Base-by-base conservation (phyloP, 2,329 filamentous ascomycete genomes). In the Chaetomium sp. region DNA sequence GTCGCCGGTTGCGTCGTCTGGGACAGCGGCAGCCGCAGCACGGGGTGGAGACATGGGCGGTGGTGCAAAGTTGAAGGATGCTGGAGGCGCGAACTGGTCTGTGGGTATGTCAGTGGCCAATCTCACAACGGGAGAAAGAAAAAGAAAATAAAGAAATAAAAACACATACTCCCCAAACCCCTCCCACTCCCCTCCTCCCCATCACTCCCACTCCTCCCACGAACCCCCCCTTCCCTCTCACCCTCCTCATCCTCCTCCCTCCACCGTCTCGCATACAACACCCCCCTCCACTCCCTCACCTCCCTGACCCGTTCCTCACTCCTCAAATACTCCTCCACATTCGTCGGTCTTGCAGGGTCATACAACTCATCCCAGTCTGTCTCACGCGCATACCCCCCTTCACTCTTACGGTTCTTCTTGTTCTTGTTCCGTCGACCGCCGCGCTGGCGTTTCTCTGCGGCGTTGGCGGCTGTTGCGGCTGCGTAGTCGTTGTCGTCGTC, bases 341-440 rank as follows among this genome's bases (percentile, higher is more conserved):
- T 91, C 42, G 89, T 95, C 7, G 91, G 91, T 41, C 88, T 77
- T 9, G 86, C 77, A 0, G 90, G 89, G 66, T 96, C 91, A 69
- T 96, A 96, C 32, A 94, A 81, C 68, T 95, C 90, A 68, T 95
- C 88, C 91, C 91, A 96, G 67, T 95, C 86, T n/a, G 81, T 84
- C 68, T 83, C 79, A 51, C 79, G 73, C 5, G 71, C 35, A 79
- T 70, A 47, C 77, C 75, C 5, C 82, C 76, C 61, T 80, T 78
- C 19, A 27, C 19, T 27, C 19, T 27, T 27, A 27, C 19, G 19
- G 58, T 85, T 87, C 55, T 69, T 69, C 60, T 69, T 71, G 49
- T 60, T 62, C 49, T 49, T 52, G 38, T 43, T 52, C 48, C 63
- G 59, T 57, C 89, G 84, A 43, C 89, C 88, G 54, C 89, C 89